Evolutionary conservation across 2,329 filamentous ascomycete species (phyloP), one percentile per base, ranked within the genome.

Genomic region (Cladobotryum protrusum): DNA sequence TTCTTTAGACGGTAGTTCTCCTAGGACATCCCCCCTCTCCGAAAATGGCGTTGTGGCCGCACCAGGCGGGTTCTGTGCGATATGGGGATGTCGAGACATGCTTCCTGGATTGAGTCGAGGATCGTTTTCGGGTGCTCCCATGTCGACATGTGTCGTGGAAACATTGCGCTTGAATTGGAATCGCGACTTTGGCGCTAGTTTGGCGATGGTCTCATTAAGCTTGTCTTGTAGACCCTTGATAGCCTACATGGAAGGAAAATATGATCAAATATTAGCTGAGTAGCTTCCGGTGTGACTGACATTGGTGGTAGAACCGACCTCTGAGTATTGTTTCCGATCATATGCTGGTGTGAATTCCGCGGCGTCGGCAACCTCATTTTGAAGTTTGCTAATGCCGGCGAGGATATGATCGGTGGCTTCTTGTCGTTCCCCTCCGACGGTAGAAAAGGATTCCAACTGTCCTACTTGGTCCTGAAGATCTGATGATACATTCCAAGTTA

Each of bases 291-390:
- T 33, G 32, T 39, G n/a, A 19, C 5, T 24, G 20, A 24, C 20
- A 24, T 24, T 24, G 24, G 6, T 6, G 7, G 24, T 29, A 35
- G 45, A 9, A 48, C 45, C 6, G 17, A 90, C 88, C 71, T 91
- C 83, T 40, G 85, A 81, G 63, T 96, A 97, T 19, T 86, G 85
- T 58, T 88, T 82, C 66, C 93, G 89, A 61, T 97, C 93, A 64
- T 96, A 95, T 7, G 89, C 83, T 3, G 93, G 90, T 14, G 96
- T 81, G 57, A 85, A 89, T 49, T 85, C 83, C 2, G 86, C 82
- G 1, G 88, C 87, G 68, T 96, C 90, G 57, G 88, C 85, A 36
- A 96, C 87, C 59, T 93, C 85, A 56, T 86, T 86, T 1, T 89
- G 90, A 14, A 97, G 77, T 50, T 82, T 81, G 29, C 87, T 84